These are phyloP conservation scores for Lodderomyces parapsilosis DNA, from an alignment of 1,139 yeast species.

Conservation along the genomic window DNA sequence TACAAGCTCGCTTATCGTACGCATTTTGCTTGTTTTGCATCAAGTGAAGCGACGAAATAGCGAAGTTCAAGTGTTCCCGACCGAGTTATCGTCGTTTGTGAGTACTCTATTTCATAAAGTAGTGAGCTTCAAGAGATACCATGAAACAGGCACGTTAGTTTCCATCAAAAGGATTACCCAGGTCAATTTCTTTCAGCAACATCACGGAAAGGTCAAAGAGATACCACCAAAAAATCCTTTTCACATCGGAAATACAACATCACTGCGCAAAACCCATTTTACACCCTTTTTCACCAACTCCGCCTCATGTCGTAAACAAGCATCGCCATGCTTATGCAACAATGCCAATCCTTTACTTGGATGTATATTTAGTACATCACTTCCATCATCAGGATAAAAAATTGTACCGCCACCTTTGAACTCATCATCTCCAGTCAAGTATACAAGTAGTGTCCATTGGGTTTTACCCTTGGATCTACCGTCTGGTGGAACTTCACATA, in stretches of 20 bases:
- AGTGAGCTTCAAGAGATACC: too few relatives aligned
- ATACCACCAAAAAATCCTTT: too few relatives aligned
- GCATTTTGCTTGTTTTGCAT: too few relatives aligned
- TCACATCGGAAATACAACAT: slow-evolving; percentile 39
- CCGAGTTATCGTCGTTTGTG: too few relatives aligned
- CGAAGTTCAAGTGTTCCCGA: too few relatives aligned
- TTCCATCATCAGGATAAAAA: slow-evolving; percentile 40
- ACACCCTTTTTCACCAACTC: slow-evolving; percentile 51
- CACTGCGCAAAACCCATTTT: slow-evolving; percentile 68
- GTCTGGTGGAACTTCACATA: slow-evolving; percentile 23
- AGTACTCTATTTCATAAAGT: too few relatives aligned
- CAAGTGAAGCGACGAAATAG: too few relatives aligned
- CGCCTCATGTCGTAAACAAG: slow-evolving; percentile 63
- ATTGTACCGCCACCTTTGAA: slow-evolving; percentile 65
- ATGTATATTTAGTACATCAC: slow-evolving; percentile 34
- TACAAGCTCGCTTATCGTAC: too few relatives aligned
- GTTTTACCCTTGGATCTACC: slow-evolving; percentile 37
- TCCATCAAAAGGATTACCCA: too few relatives aligned
- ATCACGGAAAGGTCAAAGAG: too few relatives aligned
- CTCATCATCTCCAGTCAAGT: slow-evolving; percentile 58
- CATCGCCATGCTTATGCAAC: slow-evolving; percentile 66
- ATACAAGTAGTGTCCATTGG: slow-evolving; percentile 60
- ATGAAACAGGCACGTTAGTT: too few relatives aligned
- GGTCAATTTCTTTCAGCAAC: too few relatives aligned
- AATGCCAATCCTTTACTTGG: slow-evolving; percentile 60